Evolutionary conservation across 75 land plant species (phyloP), one percentile per base, ranked within the genome.

Genomic region (Selaginella tamariscina): DNA sequence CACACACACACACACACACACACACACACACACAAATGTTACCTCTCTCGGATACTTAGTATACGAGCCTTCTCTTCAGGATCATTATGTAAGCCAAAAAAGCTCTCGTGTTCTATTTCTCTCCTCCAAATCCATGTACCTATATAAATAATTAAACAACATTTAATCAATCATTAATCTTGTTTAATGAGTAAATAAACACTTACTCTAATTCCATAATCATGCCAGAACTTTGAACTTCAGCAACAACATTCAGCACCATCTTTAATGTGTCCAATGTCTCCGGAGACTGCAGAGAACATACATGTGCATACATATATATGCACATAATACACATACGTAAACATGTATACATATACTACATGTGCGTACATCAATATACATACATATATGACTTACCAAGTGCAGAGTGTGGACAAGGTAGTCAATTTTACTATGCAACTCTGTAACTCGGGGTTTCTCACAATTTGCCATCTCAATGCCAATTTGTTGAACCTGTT

Each of bases 201-300:
- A 56, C 77, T 64, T 54, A 75, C 77, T 75, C 77, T 23, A 75
- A 28, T 65, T 75, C 77, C 65, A 75, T 65, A n/a, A 71, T 32
- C 77, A 75, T 75, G 0, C 73, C 73, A 32, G 68, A 31, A 27
- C 64, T 66, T 31, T 70, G 72, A 55, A 75, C 57, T 66, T 75
- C 77, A 28, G 56, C 73, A 23, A 75, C 77, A 55, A 71, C 77
- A 65, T 75, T 75, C 28, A 75, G 68, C 1, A 75, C 65, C 2
- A 55, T 55, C 57, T 75, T 75, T 29, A 75, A 30, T 21, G 55
- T 71, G 0, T 75, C 77, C 56, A 70, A 54, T 29, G 66, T 32
- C 18, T 56, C 68, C 0, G 77, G 77, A 49, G 74, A 32, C 77
- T 75, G 68, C 73, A 32, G 31, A 30, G 28, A 11, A 65, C n/a